phyloP scores from a whole-genome alignment of 169 alveolate species.

The Eimeria zaria region DNA sequence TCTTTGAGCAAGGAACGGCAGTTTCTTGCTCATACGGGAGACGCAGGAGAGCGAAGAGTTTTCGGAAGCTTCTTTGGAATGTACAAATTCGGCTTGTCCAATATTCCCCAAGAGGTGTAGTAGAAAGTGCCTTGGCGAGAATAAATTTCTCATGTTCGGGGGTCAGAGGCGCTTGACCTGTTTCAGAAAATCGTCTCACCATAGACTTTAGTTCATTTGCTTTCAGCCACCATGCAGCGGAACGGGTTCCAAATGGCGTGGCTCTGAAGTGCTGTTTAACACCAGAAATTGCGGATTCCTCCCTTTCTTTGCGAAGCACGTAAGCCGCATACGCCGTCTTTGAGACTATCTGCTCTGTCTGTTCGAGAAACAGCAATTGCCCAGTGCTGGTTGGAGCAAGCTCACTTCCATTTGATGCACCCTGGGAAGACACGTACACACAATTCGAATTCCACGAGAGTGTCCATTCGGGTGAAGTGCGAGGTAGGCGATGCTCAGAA shows the following conservation, averaged over 20 bases:
- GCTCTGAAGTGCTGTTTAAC: constrained; percentile 53
- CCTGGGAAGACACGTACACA: background rate
- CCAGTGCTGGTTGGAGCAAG: background rate
- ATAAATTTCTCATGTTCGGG: constrained; percentile 16
- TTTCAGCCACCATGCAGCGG: constrained; percentile 75
- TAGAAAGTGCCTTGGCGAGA: background rate
- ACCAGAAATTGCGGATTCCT: constrained; percentile 40
- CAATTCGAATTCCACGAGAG: background rate
- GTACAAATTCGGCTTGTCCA: constrained; percentile 54
- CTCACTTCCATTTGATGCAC: constrained; percentile 23
- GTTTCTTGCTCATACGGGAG: constrained; percentile 55
- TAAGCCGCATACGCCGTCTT: constrained; percentile 30
- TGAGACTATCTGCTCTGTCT: constrained; percentile 37
- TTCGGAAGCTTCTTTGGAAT: constrained; percentile 23
- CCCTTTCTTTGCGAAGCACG: constrained; percentile 60
- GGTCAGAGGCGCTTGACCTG: constrained; percentile 25
- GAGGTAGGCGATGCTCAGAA: background rate
- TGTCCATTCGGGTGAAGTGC: background rate
- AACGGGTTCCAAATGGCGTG: background rate
- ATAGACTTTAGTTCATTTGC: constrained; percentile 44
- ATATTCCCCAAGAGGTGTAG: constrained; percentile 8
- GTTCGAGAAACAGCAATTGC: background rate
- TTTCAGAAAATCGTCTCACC: constrained; percentile 48
- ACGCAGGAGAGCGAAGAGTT: constrained; percentile 48
- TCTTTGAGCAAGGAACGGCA: constrained; percentile 37